Evolutionary conservation across 352 stramenopile genomes (phyloP), one percentile per base, ranked within the genome.

Genomic region (Globisporangium abappressorium): DNA sequence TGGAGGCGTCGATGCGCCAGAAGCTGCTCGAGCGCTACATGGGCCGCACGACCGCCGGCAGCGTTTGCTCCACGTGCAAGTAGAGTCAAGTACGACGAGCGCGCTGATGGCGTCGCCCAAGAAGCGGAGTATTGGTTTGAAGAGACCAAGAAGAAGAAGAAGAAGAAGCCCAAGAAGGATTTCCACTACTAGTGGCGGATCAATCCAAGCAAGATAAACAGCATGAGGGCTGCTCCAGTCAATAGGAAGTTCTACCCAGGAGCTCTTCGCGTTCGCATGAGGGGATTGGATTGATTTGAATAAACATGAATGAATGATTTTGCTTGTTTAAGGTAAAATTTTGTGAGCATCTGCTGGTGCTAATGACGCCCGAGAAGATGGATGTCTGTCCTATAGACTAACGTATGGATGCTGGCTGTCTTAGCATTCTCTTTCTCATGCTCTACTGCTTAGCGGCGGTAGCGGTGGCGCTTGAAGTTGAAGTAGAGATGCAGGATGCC

Each of bases 401-500:
- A 28, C 28, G 49, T 11, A 30, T 38, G 26, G 53, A 22, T 60
- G 20, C 12, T 46, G 38, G 38, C 38, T 46, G 38, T 18, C 38
- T 46, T 46, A 14, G 38, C 38, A 12, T 20, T 46, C 38, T 43
- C 36, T 36, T 9, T 36, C 33, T 36, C 33, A 36, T 46, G 12
- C 12, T 43, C 15, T 43, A 12, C 36, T 11, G 46, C 41, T 38
- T 91, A 99, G 68, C 97, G 86, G 62, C 97, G 89, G 78, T 99
- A 99, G 71, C 96, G 96, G 68, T 98, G 90, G 62, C 94, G 95
- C 73, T 99, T 99, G 78, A 99, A 99, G 73, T 99, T 99, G 78
- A 99, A 99, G 77, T 99, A 98, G 36, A 99, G 85, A 57, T 98
- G 97, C 51, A 99, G 79, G 26, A 99, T 95, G 41, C 98, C 98